phyloP scores from a whole-genome alignment of 2,329 filamentous ascomycete species.

The Penicillium crustosum region DNA sequence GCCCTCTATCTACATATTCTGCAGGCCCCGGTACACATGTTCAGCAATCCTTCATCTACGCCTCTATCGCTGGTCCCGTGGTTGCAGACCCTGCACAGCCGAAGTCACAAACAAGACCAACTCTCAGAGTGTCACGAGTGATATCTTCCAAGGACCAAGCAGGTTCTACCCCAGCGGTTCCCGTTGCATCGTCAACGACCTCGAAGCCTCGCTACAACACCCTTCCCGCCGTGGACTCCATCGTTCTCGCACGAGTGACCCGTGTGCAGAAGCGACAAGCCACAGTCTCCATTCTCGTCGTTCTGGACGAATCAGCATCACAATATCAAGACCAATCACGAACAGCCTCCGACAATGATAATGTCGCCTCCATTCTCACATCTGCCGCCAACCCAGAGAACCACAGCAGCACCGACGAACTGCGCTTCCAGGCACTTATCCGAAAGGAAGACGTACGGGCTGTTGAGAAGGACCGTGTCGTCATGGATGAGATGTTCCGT shows the following conservation, averaged over 20 bases:
- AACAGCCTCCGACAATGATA: constrained; percentile 37
- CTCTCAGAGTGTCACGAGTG: constrained; percentile 40
- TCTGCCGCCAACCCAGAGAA: constrained; percentile 43
- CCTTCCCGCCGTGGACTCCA: constrained; percentile 75
- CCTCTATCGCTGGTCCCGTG: constrained; percentile 77
- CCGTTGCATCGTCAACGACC: constrained; percentile 10
- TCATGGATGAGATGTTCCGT: constrained; percentile 85
- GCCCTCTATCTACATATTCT: constrained; percentile 63
- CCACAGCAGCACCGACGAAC: constrained; percentile 59
- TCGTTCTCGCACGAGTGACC: constrained; percentile 81
- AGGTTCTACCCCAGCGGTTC: not conserved
- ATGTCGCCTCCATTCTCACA: constrained; percentile 39
- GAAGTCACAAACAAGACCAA: constrained; percentile 35
- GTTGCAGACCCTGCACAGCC: constrained; percentile 50
- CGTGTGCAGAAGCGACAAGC: constrained; percentile 83
- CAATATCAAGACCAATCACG: constrained; percentile 22
- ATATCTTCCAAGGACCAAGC: constrained; percentile 8
- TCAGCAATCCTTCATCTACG: constrained; percentile 70
- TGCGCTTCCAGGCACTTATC: constrained; percentile 75
- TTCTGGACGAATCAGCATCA: constrained; percentile 55
- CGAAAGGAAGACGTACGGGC: constrained; percentile 87
- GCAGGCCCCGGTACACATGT: constrained; percentile 84
- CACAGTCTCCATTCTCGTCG: constrained; percentile 79
- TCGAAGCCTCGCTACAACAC: constrained; percentile 62
- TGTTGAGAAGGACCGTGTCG: constrained; percentile 93